These are phyloP conservation scores for Globisporangium yorkense DNA, from an alignment of 352 stramenopile genomes.

Conservation along the genomic window DNA sequence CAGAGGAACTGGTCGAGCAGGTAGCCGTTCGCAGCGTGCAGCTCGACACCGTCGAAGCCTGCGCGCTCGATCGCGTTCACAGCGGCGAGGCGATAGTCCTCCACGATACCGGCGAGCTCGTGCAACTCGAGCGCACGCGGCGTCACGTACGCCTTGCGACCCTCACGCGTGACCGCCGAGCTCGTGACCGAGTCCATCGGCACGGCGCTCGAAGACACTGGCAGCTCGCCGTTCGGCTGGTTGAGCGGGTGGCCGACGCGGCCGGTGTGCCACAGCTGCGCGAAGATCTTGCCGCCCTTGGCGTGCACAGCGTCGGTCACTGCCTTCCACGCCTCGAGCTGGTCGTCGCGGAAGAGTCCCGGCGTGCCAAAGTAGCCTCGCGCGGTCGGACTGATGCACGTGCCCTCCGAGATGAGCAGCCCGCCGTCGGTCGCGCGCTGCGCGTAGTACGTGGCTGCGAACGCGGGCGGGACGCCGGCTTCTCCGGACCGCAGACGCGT, in stretches of 20 bases:
- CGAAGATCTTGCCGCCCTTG: slow-evolving; percentile 69
- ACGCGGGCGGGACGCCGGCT: slow-evolving; percentile 23
- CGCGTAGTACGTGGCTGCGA: slow-evolving; percentile 55
- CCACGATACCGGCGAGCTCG: slow-evolving; percentile 51
- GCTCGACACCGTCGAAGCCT: slow-evolving; percentile 85
- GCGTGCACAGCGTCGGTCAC: slow-evolving; percentile 66
- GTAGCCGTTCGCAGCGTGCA: slow-evolving; percentile 86
- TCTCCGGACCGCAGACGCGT: slow-evolving; percentile 35
- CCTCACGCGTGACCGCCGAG: slow-evolving; percentile 17
- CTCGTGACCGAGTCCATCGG: slow-evolving; percentile 13
- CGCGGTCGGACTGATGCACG: slow-evolving; percentile 36
- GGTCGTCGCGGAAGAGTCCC: slow-evolving; percentile 38
- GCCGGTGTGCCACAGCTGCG: slow-evolving; percentile 85
- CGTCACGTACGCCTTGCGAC: slow-evolving; percentile 23
- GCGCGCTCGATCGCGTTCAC: slow-evolving; percentile 33
- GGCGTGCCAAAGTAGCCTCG: slow-evolving; percentile 37
- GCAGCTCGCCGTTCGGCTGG: slow-evolving; percentile 41
- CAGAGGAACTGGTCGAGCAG: slow-evolving; percentile 83
- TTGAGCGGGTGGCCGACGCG: slow-evolving; percentile 54
- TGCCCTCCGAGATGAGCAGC: slow-evolving; percentile 58
- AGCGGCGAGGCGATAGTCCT: slow-evolving; percentile 52
- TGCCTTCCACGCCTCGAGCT: slow-evolving; percentile 49
- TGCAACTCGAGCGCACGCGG: slow-evolving; percentile 49
- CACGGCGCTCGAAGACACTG: slow-evolving; percentile 36
- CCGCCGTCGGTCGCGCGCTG: slow-evolving; percentile 51